Evolutionary conservation across 1,139 yeast species (phyloP).

Genomic region (Diutina siamensis): DNA sequence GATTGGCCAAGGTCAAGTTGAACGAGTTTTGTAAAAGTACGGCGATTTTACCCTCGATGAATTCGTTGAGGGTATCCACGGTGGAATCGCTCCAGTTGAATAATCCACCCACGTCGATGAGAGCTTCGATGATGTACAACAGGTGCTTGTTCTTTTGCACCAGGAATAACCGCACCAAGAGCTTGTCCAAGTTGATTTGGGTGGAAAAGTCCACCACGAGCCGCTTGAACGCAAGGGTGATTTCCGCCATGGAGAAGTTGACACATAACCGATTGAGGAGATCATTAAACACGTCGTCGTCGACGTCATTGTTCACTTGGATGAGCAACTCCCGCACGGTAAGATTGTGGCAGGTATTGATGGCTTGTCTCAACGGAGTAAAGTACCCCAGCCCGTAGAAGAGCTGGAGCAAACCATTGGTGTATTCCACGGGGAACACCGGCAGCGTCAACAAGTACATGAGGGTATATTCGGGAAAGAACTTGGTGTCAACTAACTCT

Average conservation of each 20-base stretch:
- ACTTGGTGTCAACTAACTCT: constrained; percentile 14
- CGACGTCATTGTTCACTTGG: constrained; percentile 2
- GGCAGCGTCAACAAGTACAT: constrained; percentile 81
- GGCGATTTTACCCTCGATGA: constrained; percentile 38
- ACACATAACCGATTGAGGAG: constrained; percentile 47
- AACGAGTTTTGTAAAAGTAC: constrained; percentile 40
- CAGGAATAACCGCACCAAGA: background rate
- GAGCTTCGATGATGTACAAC: constrained; percentile 47
- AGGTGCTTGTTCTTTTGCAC: constrained; percentile 18
- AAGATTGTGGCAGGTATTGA: constrained; percentile 65
- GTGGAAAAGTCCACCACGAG: background rate
- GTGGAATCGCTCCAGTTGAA: constrained; percentile 48
- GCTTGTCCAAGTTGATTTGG: constrained; percentile 2
- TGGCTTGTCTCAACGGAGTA: constrained; percentile 66
- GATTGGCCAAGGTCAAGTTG: constrained; percentile 45
- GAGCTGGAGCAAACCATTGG: constrained; percentile 41
- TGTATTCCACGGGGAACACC: constrained; percentile 52
- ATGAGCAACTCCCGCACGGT: constrained; percentile 43
- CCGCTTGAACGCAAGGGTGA: constrained; percentile 22
- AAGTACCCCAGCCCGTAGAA: constrained; percentile 33
- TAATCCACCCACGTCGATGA: constrained; percentile 65
- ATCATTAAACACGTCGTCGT: constrained; percentile 27
- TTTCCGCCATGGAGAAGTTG: constrained; percentile 42
- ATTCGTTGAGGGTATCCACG: constrained; percentile 29
- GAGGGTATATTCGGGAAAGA: constrained; percentile 48